Evolutionary conservation across 345 rosid species (phyloP).

Genomic region (Noccaea caerulescens): DNA sequence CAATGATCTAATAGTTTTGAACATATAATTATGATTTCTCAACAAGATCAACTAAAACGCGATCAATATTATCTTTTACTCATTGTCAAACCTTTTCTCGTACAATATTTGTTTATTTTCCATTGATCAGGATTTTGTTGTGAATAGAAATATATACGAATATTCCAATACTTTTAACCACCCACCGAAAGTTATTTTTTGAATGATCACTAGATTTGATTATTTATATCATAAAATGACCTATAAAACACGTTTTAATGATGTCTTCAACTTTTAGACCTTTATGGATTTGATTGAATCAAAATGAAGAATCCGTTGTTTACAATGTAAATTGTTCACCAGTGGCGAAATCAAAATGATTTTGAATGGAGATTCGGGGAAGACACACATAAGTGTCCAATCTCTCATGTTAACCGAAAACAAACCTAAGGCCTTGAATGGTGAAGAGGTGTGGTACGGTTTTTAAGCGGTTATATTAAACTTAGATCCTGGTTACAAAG

Average conservation of each 20-base stretch:
- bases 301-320: not conserved
- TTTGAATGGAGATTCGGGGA: not conserved
- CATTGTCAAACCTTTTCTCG: slow-evolving; percentile 29
- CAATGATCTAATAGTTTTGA: slow-evolving; percentile 16
- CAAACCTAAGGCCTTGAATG: not conserved
- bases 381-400: not conserved
- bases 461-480: too few relatives aligned
- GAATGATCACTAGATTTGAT: slow-evolving; percentile 26
- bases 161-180: slow-evolving; percentile 13
- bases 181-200: slow-evolving; percentile 37
- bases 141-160: slow-evolving; percentile 17
- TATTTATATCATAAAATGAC: not conserved
- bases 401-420: not conserved
- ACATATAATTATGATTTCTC: slow-evolving; percentile 24
- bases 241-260: slow-evolving; percentile 11
- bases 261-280: slow-evolving; percentile 4
- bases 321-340: not conserved
- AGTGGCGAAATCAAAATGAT: not conserved
- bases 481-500: too few relatives aligned
- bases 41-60: slow-evolving; percentile 25
- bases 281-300: not conserved
- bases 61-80: slow-evolving; percentile 25
- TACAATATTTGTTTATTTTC: slow-evolving; percentile 39
- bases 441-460: too few relatives aligned
- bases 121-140: slow-evolving; percentile 31